Evolutionary conservation across 2,329 filamentous ascomycete genomes (phyloP), one percentile per base, ranked within the genome.

Genomic region (Drechslera avenae): DNA sequence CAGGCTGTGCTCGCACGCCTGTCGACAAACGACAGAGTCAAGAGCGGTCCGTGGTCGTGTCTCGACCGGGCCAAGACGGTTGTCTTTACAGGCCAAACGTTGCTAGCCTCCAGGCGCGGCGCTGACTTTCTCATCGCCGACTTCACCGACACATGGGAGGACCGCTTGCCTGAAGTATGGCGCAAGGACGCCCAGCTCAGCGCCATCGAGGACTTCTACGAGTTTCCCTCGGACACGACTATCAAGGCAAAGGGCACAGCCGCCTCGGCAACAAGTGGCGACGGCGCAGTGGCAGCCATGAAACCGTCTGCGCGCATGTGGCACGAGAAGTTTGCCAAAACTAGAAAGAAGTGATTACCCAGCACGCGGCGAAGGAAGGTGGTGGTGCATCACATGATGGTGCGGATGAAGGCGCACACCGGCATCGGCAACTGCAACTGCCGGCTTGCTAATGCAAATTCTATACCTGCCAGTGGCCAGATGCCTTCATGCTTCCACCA

Each of bases 291-390:
- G 21, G 37, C 53, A 28, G 56, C 62, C n/a, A 45, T 60, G 5
- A 67, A 68, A 43, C 57, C 64, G 6, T 66, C 63, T 40, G 64
- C 64, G 23, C 65, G 72, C n/a, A 75, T 73, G 54, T 75, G 72
- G 72, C 72, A 75, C 50, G 72, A 74, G 39, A 74, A 66, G 52
- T 72, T 75, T 45, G 71, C 60, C 28, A 70, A 67, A 52, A 66
- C 64, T 7, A 63, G 71, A 35, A 68, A 68, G 34, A 64, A 61
- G 47, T 70, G 43, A 67, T 34, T 9, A 31, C 13, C 7, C 2
- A 30, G 36, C 9, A 28, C 14, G 28, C 16, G 14, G 23, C 28
- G 19, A 28, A 14, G 21, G 19, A 31, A 18, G 14, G 21, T n/a
- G 13, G 10, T 14, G 12, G 6, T 17, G 14, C 18, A 21, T 35